Conservation (phyloP, 1,284 basidiomycete genomes). For the Ganoderma resinaceum region DNA sequence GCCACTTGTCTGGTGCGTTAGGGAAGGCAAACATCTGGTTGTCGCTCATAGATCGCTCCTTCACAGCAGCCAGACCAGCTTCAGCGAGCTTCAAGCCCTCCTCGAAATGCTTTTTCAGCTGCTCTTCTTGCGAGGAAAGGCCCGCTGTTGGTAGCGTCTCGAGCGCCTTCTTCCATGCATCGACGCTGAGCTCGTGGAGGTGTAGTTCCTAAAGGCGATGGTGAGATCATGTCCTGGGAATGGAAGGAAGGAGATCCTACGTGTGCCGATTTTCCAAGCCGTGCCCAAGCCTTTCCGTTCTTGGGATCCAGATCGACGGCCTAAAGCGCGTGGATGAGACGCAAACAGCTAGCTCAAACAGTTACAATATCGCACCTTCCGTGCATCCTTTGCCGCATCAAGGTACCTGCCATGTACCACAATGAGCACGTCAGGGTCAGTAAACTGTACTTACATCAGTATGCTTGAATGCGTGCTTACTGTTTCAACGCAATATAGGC, state of each 20-base stretch:
- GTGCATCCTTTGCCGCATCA: conserved; percentile 33
- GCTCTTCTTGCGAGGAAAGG: conserved; percentile 33
- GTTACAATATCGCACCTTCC: conserved; percentile 23
- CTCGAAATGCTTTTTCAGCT: conserved; percentile 40
- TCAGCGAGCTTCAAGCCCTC: conserved; percentile 28
- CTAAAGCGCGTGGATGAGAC: conserved; percentile 27
- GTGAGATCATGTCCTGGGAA: background rate
- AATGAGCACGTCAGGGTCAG: background rate
- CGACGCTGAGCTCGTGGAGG: conserved; percentile 24
- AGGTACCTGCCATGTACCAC: conserved; percentile 25
- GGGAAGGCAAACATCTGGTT: conserved; percentile 11
- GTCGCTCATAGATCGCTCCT: conserved; percentile 13
- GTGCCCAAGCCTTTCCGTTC: conserved; percentile 45
- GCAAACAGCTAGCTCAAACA: background rate
- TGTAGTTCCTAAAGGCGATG: conserved; percentile 23
- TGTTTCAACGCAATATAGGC: conserved; percentile 25
- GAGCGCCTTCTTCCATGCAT: conserved; percentile 36
- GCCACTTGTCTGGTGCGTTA: conserved; percentile 10
- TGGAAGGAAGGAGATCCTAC: conserved; percentile 30
- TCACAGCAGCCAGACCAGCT: conserved; percentile 1
- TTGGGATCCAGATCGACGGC: conserved; percentile 43
- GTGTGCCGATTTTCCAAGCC: conserved; percentile 40
- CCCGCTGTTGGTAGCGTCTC: conserved; percentile 31
- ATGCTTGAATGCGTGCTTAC: conserved; percentile 11
- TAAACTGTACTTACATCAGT: background rate